Conservation (phyloP, 257 asterid genomes). For the Cinchona pubescens region DNA sequence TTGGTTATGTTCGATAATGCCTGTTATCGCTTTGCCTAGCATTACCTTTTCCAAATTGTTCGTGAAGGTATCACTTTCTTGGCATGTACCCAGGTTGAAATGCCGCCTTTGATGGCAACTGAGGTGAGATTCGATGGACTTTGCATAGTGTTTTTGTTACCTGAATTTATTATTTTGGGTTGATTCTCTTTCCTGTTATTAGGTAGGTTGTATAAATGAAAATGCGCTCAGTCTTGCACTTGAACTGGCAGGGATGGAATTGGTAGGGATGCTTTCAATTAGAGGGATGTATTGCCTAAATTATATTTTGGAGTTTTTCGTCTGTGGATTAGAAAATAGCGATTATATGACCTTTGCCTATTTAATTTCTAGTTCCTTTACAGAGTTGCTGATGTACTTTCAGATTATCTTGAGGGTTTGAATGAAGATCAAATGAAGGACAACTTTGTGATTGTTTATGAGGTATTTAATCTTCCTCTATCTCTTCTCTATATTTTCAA, state of each 20-base stretch:
- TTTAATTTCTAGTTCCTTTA: conserved; percentile 79
- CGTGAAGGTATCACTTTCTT: conserved; percentile 93
- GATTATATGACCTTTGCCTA: conserved; percentile 42
- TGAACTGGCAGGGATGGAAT: too few relatives aligned
- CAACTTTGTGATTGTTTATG: conserved; percentile 86
- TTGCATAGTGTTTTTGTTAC: background rate
- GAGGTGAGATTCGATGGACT: conserved; percentile 52
- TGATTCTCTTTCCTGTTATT: background rate
- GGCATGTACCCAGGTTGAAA: conserved; percentile 95
- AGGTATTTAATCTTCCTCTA: conserved; percentile 48
- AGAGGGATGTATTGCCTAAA: background rate
- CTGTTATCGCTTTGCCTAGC: conserved; percentile 96
- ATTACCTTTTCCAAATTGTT: conserved; percentile 92
- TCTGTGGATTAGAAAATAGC: conserved; percentile 6
- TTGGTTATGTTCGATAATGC: conserved; percentile 50
- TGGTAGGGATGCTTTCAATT: too few relatives aligned
- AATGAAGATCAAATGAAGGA: conserved; percentile 94
- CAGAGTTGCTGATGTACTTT: conserved; percentile 95
- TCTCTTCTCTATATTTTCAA: background rate
- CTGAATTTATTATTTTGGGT: background rate
- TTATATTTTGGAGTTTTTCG: conserved; percentile 6
- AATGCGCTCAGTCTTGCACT: background rate
- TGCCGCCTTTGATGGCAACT: conserved; percentile 98
- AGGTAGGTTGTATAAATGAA: background rate
- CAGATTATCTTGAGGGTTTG: conserved; percentile 88